phyloP scores from a whole-genome alignment of 2,329 filamentous ascomycete species.

The Lasiodiplodia sp. region DNA sequence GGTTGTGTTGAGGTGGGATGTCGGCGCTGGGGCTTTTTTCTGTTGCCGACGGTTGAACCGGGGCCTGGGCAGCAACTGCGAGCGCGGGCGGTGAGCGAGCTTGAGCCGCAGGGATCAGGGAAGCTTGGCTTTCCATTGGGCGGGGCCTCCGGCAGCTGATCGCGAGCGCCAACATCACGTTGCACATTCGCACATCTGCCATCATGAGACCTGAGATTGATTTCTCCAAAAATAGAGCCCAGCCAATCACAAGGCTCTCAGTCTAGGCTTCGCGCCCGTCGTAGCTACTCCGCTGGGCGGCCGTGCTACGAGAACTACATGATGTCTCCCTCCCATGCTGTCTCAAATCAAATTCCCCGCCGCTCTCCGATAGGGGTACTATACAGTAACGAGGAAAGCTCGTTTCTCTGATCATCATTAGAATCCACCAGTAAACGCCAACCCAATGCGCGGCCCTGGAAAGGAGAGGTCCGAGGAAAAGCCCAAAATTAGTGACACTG shows the following conservation, averaged over 20 bases:
- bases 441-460: slow-evolving; percentile 16
- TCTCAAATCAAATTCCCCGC: not conserved
- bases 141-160: slow-evolving; percentile 11
- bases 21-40: slow-evolving; percentile 25
- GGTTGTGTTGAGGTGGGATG: slow-evolving; percentile 28
- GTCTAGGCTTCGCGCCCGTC: slow-evolving; percentile 5
- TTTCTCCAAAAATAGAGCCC: not conserved
- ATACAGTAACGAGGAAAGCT: slow-evolving; percentile 14
- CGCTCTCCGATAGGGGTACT: not conserved
- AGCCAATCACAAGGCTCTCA: not conserved
- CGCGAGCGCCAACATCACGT: not conserved
- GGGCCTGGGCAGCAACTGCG: slow-evolving; percentile 7
- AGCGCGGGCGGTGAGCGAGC: slow-evolving; percentile 17
- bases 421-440: slow-evolving; percentile 12
- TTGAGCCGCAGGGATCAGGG: slow-evolving; percentile 5
- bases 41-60: slow-evolving; percentile 17
- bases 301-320: slow-evolving; percentile 6
- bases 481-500: not conserved
- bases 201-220: not conserved
- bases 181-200: not conserved
- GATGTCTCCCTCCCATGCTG: not conserved
- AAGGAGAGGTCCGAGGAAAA: not conserved
- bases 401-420: not conserved
- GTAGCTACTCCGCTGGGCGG: not conserved
- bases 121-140: not conserved